Base-by-base conservation (phyloP, 192 early-diverging fungal species). In the Allomyces macrogynus region DNA sequence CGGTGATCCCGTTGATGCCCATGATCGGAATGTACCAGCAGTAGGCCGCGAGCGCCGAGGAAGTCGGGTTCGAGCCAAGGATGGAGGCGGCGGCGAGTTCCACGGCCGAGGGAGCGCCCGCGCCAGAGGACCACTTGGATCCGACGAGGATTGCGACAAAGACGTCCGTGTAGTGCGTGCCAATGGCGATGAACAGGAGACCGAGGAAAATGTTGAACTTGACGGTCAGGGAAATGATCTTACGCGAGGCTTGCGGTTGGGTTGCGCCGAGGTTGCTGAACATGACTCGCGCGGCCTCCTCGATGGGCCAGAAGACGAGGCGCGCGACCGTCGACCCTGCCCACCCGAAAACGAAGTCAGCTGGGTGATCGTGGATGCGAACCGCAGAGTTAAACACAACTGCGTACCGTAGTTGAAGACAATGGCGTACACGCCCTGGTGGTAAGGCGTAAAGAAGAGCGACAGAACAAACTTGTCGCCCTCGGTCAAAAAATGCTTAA, bases 381-480 rank as follows among this genome's bases (percentile, higher is more conserved):
- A n/a, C n/a, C n/a, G n/a, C n/a, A n/a, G n/a, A n/a, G n/a, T n/a
- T n/a, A n/a, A 57, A 32, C 14, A 72, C 10, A 63, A 61, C 32
- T 67, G 27, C 23, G 40, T 72, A 80, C 85, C 91, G 78, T 93
- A 93, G 72, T 89, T 93, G 42, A 86, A 74, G 10, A 89, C 88
- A 70, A 91, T 76, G 1, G 91, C 89, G 75, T 90, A 91, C 8
- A 84, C 77, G 10, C 91, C 91, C 75, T 89, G 87, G 66, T 81
- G 81, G 0, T 60, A 66, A 4, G 72, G 68, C 1, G 68, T 67
- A 9, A 83, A 82, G 40, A 85, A 74, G 26, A 67, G 72, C 18
- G 89, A 69, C 70, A 93, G 79, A n/a, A 92, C 67, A 77, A 99
- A 87, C 69, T 91, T 91, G 73, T 99, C 95, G n/a, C 92, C 95